These are phyloP conservation scores for Crassisporium funariophilum DNA, from an alignment of 768 basidiomycete species.

Conservation along the genomic window DNA sequence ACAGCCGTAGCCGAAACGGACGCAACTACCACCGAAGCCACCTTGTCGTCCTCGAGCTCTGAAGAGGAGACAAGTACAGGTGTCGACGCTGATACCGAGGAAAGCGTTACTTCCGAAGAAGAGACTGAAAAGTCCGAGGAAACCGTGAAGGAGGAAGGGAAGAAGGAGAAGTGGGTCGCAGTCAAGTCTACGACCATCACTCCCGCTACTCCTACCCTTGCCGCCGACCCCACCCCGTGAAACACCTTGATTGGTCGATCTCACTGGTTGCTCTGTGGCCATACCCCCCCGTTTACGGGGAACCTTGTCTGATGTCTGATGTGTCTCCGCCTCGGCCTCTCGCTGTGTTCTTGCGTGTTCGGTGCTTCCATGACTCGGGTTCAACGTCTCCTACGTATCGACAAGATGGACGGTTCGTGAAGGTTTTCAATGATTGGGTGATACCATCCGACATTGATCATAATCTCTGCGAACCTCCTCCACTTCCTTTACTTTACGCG, in stretches of 20 bases:
- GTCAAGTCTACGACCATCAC: conserved; percentile 54
- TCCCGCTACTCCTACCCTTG: conserved; percentile 22
- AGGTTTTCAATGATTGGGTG: neutral
- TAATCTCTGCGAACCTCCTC: conserved; percentile 3
- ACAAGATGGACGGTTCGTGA: conserved; percentile 8
- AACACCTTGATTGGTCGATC: too few relatives aligned
- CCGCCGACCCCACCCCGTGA: conserved; percentile 19
- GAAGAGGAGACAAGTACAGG: conserved; percentile 63
- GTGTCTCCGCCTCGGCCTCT: conserved; percentile 20
- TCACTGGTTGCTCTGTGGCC: too few relatives aligned
- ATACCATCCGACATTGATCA: neutral
- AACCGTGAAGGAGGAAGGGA: conserved; percentile 30
- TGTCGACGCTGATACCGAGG: conserved; percentile 75
- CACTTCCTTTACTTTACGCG: conserved; percentile 4
- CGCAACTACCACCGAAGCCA: conserved; percentile 31
- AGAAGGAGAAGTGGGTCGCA: conserved; percentile 77
- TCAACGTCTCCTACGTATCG: conserved; percentile 12
- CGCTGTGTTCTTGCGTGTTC: conserved; percentile 21
- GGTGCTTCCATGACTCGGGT: conserved; percentile 14
- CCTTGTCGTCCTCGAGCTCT: conserved; percentile 47
- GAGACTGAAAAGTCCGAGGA: conserved; percentile 51
- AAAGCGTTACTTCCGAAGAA: conserved; percentile 76
- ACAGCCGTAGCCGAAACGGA: conserved; percentile 17
- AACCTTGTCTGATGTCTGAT: conserved; percentile 18
- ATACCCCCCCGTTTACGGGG: conserved; percentile 5